Evolutionary conservation across 257 asterid species (phyloP), one percentile per base, ranked within the genome.

Genomic region (Solanum medicagineum): DNA sequence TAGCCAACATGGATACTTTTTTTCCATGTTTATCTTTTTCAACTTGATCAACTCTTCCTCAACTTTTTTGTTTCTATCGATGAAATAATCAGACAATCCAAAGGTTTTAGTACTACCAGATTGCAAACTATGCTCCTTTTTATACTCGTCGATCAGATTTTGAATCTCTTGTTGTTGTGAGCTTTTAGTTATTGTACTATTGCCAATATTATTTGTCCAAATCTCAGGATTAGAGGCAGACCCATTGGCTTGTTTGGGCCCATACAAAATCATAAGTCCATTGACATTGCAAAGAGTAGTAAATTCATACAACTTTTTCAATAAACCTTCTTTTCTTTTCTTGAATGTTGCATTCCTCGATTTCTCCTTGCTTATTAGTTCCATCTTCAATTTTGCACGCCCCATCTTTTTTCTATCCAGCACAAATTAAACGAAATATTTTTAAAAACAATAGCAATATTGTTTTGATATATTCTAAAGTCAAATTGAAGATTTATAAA

Each of bases 201-300:
- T 29, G 19, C 59, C 60, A 29, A 66, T 29, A 63, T 87, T 74
- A 16, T 86, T 85, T 19, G 97, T 97, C 97, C 97, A 94, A 13
- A 91, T 83, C 14, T 89, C 93, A 6, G 92, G 89, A 29, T 90
- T 89, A 1, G 32, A 16, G 1, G 84, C 19, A 4, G 74, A 60
- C 3, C 83, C 80, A 45, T 88, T 84, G 10, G 14, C 84, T n/a
- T 84, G 90, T 60, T 86, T 85, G 0, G 96, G 93, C 4, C 92
- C 94, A 71, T 89, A 91, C 87, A 95, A 91, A 45, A 95, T 92
- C 91, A 93, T 87, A 86, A 97, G 94, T 0, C 97, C 95, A 10
- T 71, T 80, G 8, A 95, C 95, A 73, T 90, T 97, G 56, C 98
- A 95, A 0, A 95, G 92, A 0, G 97, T 95, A 9, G 95, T 90